A percentile compares a stretch with the other conserved stretches of the same genome.
Evolutionary conservation across 148 eudicot species (phyloP).

Genomic region (Rhododendron ovatum): DNA sequence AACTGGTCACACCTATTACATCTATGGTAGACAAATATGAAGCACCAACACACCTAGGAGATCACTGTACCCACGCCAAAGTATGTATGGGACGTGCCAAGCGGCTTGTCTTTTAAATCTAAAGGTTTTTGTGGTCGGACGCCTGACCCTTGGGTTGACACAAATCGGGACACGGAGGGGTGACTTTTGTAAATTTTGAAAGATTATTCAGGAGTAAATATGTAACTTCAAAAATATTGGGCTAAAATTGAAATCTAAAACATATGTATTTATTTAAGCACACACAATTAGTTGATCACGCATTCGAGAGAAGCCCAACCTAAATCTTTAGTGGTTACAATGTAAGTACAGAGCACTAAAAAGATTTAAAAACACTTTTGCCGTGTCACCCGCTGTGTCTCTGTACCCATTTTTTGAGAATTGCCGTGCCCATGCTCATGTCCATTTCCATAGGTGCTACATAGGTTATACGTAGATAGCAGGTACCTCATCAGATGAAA

Average conservation of each 20-base stretch:
- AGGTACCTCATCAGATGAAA: conserved; percentile 85
- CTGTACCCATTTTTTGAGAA: neutral
- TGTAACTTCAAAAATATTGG: neutral
- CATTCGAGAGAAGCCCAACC: neutral
- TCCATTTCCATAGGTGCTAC: neutral
- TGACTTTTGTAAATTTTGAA: neutral
- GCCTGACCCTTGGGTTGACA: neutral
- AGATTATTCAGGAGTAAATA: neutral
- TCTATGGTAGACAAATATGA: neutral
- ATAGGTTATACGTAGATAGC: neutral
- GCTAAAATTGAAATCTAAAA: neutral
- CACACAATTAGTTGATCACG: neutral
- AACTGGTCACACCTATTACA: neutral
- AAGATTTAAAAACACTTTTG: neutral
- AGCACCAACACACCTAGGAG: neutral
- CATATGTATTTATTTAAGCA: neutral
- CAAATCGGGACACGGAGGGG: neutral
- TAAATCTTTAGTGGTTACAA: neutral
- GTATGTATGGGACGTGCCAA: neutral
- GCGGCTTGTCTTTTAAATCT: neutral
- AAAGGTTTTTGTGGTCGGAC: neutral
- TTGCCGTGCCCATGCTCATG: neutral
- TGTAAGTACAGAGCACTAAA: neutral
- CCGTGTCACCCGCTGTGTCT: neutral
- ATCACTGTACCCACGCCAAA: neutral